These are phyloP conservation scores for Neoboletus subvelutipes DNA, from an alignment of 768 basidiomycete species.

Conservation along the genomic window DNA sequence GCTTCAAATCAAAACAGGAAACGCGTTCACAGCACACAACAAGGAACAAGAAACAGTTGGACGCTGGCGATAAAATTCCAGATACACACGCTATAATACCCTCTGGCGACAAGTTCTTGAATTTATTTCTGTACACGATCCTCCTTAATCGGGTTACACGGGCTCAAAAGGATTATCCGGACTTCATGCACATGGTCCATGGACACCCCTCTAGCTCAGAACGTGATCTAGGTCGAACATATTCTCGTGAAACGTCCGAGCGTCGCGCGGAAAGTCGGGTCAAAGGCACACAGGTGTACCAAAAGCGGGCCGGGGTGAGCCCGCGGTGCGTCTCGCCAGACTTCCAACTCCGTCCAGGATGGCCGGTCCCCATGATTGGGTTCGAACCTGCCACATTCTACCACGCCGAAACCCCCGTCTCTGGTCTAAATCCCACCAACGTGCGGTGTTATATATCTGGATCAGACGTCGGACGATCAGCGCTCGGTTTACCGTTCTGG, in stretches of 20 bases:
- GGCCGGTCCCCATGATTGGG: background rate
- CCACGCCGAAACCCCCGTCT: background rate
- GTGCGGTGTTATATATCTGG: constrained; percentile 16
- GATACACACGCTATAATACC: background rate
- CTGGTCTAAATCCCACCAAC: background rate
- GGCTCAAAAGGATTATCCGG: constrained; percentile 15
- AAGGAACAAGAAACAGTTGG: too few relatives aligned
- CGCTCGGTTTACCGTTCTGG: constrained; percentile 2
- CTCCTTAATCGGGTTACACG: background rate
- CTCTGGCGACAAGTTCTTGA: background rate
- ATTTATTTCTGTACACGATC: background rate
- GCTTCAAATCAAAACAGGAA: background rate
- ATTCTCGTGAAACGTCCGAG: constrained; percentile 25
- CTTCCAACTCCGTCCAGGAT: constrained; percentile 1
- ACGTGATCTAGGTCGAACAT: background rate
- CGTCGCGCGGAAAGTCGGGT: constrained; percentile 15
- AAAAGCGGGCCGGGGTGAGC: background rate
- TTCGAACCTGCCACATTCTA: background rate
- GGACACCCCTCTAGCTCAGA: too few relatives aligned
- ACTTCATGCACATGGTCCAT: too few relatives aligned
- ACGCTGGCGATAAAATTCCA: background rate
- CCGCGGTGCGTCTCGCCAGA: background rate
- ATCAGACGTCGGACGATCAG: constrained; percentile 18
- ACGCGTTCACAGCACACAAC: constrained; percentile 4
- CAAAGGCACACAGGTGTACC: background rate